Percentiles rank a stretch among this genome's conserved stretches.
Conservation (phyloP, 1,284 basidiomycete genomes). For the Boletus albobrunnescens region DNA sequence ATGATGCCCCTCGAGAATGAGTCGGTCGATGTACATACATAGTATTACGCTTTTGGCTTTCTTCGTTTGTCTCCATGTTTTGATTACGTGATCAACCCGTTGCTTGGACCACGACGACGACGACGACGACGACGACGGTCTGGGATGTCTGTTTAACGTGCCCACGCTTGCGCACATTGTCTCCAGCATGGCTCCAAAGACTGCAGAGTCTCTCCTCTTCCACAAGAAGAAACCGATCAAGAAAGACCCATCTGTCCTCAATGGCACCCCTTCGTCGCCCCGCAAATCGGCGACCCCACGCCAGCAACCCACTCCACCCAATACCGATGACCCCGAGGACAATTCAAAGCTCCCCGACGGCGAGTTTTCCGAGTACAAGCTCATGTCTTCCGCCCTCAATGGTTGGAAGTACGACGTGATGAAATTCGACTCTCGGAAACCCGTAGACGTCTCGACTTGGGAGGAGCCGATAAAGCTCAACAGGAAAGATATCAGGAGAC, state of each 20-base stretch:
- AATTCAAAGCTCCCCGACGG: slow-evolving; percentile 54
- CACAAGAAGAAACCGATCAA: slow-evolving; percentile 33
- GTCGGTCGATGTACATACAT: slow-evolving; percentile 33
- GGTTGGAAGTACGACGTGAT: slow-evolving; percentile 84
- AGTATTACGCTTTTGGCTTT: slow-evolving; percentile 15
- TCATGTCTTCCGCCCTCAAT: slow-evolving; percentile 71
- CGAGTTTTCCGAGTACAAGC: slow-evolving; percentile 64
- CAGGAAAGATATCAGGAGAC: slow-evolving; percentile 69
- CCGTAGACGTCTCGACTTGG: slow-evolving; percentile 64
- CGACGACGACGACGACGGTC: not conserved
- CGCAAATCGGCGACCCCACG: slow-evolving; percentile 30
- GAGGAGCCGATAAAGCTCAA: slow-evolving; percentile 75
- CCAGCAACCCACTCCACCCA: slow-evolving; percentile 31
- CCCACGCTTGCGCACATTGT: too few relatives aligned
- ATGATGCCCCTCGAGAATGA: slow-evolving; percentile 19
- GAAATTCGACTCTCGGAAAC: slow-evolving; percentile 73
- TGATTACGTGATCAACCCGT: slow-evolving; percentile 30
- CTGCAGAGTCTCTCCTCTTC: slow-evolving; percentile 32
- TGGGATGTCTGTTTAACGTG: not conserved
- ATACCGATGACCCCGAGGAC: slow-evolving; percentile 43
- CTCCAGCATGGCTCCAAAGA: slow-evolving; percentile 26
- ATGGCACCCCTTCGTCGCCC: slow-evolving; percentile 18
- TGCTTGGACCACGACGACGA: slow-evolving; percentile 2
- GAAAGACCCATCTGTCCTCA: slow-evolving; percentile 21
- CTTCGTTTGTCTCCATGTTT: slow-evolving; percentile 4